These are phyloP conservation scores for Heracleum sosnowskyi DNA, from an alignment of 129 eudicot species.

Conservation along the genomic window DNA sequence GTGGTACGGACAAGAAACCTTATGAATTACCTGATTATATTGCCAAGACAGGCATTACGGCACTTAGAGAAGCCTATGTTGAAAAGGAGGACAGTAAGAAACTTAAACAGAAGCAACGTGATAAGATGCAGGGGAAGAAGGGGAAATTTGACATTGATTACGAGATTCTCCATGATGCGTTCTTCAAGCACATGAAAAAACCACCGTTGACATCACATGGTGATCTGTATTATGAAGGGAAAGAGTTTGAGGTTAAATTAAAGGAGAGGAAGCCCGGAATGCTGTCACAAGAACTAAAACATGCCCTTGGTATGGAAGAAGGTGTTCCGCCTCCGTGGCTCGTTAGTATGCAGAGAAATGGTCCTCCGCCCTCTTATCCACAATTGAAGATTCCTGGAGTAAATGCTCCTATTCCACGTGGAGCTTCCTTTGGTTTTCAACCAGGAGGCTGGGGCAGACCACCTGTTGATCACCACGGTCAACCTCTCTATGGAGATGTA, in stretches of 20 bases:
- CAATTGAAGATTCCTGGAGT: slow-evolving; percentile 86
- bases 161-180: slow-evolving; percentile 98
- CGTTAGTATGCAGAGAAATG: slow-evolving; percentile 97
- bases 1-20: too few species aligned
- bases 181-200: slow-evolving; percentile 82
- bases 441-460: slow-evolving; percentile 99
- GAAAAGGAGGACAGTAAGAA: too few species aligned
- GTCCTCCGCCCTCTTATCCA: slow-evolving; percentile 98
- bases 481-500: slow-evolving; percentile 91
- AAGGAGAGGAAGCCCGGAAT: slow-evolving; percentile 96
- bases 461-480: slow-evolving; percentile 95
- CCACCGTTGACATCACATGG: slow-evolving; percentile 88
- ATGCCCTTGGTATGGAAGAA: too few species aligned
- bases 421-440: slow-evolving; percentile 90
- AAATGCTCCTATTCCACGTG: slow-evolving; percentile 93
- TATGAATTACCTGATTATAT: too few species aligned
- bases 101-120: slow-evolving; percentile 95
- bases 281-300: too few species aligned
- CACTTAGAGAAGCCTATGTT: too few species aligned
- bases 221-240: slow-evolving; percentile 84
- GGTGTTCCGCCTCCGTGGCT: too few species aligned
- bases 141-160: slow-evolving; percentile 96
- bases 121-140: slow-evolving; percentile 94
- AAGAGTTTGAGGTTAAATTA: too few species aligned
- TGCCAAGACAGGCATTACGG: too few species aligned